phyloP scores from a whole-genome alignment of 441 rosid species.

The Jatropha podagrica region DNA sequence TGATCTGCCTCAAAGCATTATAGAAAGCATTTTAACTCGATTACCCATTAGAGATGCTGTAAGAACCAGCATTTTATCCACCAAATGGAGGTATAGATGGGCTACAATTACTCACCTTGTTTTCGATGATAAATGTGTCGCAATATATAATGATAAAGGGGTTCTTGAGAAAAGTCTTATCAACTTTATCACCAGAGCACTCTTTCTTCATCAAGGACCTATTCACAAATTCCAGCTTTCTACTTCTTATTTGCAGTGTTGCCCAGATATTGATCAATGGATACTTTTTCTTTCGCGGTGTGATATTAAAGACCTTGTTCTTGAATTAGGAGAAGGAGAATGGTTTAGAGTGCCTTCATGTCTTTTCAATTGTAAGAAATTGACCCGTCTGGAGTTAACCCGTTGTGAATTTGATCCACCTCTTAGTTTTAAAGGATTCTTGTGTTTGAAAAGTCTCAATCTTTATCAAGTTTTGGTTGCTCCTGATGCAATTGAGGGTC shows the following conservation, averaged over 20 bases:
- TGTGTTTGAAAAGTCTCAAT: conserved; percentile 58
- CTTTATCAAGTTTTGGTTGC: conserved; percentile 79
- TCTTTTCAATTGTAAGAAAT: conserved; percentile 59
- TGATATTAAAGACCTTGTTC: conserved; percentile 67
- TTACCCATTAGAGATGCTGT: conserved; percentile 75
- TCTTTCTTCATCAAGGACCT: conserved; percentile 90
- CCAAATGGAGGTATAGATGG: conserved; percentile 88
- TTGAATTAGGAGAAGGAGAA: conserved; percentile 83
- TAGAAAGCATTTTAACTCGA: conserved; percentile 66
- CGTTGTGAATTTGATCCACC: conserved; percentile 89
- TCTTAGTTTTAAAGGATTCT: conserved; percentile 62
- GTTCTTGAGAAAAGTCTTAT: conserved; percentile 48
- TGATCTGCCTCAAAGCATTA: conserved; percentile 65
- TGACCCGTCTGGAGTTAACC: conserved; percentile 67
- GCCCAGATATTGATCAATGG: conserved; percentile 92
- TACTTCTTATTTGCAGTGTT: conserved; percentile 50
- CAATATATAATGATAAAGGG: conserved; percentile 31
- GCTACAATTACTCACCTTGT: conserved; percentile 58
- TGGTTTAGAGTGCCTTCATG: conserved; percentile 85
- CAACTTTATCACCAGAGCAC: conserved; percentile 60
- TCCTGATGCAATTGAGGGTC: conserved; percentile 71
- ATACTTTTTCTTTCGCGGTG: conserved; percentile 80
- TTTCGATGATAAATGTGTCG: conserved; percentile 63
- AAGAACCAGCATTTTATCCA: conserved; percentile 67
- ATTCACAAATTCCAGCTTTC: conserved; percentile 86